Base-by-base conservation (phyloP, 768 basidiomycete genomes). In the Gloeopeniophorella convolvens region DNA sequence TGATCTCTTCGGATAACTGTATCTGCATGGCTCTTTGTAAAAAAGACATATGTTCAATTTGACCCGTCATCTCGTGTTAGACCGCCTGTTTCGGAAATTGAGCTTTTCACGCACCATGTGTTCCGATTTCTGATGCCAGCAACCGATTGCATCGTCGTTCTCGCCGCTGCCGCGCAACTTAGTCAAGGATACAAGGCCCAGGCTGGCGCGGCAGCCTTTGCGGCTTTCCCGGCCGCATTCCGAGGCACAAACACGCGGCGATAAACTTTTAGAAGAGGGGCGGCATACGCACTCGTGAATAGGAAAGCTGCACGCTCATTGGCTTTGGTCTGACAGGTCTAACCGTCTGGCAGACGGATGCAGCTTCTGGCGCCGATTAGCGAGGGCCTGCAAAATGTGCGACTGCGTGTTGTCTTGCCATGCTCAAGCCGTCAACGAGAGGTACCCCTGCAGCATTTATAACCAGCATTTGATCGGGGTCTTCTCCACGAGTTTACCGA, bases 391-490 rank as follows among this genome's bases (percentile, higher is more conserved):
- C 28, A 28, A n/a, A 26, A 32, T 35, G 47, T 48, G 52, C 16
- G 42, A 42, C 43, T 42, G 46, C 51, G 34, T 42, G 46, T 42
- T 36, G 41, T 16, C 34, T 45, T 43, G 31, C 24, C 39, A 34
- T 39, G 36, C 12, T 52, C 18, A 34, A 27, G 39, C 18, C 37
- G 41, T 32, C 34, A 47, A 21, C 51, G 51, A 43, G 30, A 40
- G 42, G 45, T 45, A 33, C 13, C 27, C 40, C 45, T 9, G 28
- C 45, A 35, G 34, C 40, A 53, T 8, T 24, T 42, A 23, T 31
- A 53, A 36, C n/a, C 47, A 48, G 27, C 35, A 23, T 42, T 31
- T 47, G 52, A 54, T 54, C 52, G 48, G n/a, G n/a, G 46, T 30
- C 47, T 33, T 36, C 42, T 16, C 40, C 41, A 48, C 36, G 46